Evolutionary conservation across 2,329 filamentous ascomycete genomes (phyloP).

Genomic region (Endocalyx cinctus): DNA sequence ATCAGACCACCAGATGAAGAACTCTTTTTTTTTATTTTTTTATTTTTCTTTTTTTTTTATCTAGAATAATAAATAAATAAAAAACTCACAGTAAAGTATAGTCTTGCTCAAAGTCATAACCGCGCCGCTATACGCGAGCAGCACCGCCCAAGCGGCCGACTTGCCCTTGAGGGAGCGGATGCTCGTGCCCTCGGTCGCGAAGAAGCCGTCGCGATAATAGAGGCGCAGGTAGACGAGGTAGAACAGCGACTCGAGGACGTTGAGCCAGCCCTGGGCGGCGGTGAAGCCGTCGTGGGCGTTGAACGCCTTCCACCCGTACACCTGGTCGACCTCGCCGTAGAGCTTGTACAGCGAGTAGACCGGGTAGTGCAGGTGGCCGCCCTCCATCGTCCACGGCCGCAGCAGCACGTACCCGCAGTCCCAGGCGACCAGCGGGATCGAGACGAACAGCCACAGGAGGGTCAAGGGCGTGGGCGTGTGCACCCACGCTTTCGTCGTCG

Average conservation of each 20-base stretch:
- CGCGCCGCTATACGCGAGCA: constrained; percentile 48
- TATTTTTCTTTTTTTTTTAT: not conserved
- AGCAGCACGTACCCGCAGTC: constrained; percentile 75
- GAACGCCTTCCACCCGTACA: constrained; percentile 75
- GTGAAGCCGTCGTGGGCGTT: constrained; percentile 69
- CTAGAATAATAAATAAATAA: not conserved
- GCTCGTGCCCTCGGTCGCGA: constrained; percentile 5
- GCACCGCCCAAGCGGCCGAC: constrained; percentile 38
- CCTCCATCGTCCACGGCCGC: constrained; percentile 77
- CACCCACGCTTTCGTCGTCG: too few relatives aligned
- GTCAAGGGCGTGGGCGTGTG: constrained; percentile 43
- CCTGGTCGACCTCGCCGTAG: constrained; percentile 73
- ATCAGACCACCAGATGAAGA: too few relatives aligned
- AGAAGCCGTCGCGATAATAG: constrained; percentile 25
- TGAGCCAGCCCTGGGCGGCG: constrained; percentile 66
- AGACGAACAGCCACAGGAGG: constrained; percentile 68
- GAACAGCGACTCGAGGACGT: constrained; percentile 61
- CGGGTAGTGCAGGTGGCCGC: constrained; percentile 66
- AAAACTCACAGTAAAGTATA: constrained; percentile 51
- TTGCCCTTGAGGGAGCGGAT: constrained; percentile 33
- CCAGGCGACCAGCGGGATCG: constrained; percentile 76
- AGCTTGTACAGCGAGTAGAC: constrained; percentile 75
- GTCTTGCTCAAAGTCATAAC: constrained; percentile 62
- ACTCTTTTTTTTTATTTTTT: not conserved
- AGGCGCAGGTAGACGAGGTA: constrained; percentile 54